phyloP scores from a whole-genome alignment of 2,329 filamentous ascomycete genomes.

The Tolypocladium ovalisporum region DNA sequence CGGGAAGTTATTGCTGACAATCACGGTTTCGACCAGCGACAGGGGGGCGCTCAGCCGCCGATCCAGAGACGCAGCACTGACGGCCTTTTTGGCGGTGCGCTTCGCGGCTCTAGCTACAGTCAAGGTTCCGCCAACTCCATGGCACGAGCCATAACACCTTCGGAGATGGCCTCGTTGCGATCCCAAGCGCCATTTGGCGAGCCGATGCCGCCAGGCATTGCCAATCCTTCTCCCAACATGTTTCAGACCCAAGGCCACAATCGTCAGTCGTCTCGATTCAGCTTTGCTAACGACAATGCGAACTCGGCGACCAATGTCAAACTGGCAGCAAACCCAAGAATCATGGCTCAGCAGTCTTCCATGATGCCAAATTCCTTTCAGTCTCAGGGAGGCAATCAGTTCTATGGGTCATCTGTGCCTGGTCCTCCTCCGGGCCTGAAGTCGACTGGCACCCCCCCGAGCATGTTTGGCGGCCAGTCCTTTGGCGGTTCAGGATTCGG shows the following conservation, averaged over 20 bases:
- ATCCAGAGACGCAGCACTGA: constrained; percentile 54
- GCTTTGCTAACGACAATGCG: constrained; percentile 68
- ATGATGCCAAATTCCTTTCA: constrained; percentile 67
- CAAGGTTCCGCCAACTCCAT: constrained; percentile 38
- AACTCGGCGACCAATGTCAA: constrained; percentile 48
- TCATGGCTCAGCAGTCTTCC: constrained; percentile 76
- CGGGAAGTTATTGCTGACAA: constrained; percentile 44
- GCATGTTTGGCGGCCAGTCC: constrained; percentile 77
- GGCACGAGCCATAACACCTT: constrained; percentile 67
- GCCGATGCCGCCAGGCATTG: constrained; percentile 48
- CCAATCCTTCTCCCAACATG: constrained; percentile 24
- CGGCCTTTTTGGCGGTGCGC: constrained; percentile 42
- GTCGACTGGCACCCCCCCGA: constrained; percentile 86
- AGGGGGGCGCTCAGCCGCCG: constrained; percentile 63
- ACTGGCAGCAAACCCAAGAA: constrained; percentile 64
- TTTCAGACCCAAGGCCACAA: constrained; percentile 59
- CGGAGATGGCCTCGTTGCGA: constrained; percentile 60
- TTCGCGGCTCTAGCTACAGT: constrained; percentile 34
- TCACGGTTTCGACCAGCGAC: constrained; percentile 44
- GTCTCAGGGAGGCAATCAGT: constrained; percentile 53
- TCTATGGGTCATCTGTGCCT: constrained; percentile 76
- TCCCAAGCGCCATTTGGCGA: constrained; percentile 49
- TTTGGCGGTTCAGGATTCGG: constrained; percentile 68
- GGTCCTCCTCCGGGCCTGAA: constrained; percentile 92
- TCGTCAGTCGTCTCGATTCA: constrained; percentile 78